phyloP scores from a whole-genome alignment of 306 rosid species.

The Quercus aquifolioides region DNA sequence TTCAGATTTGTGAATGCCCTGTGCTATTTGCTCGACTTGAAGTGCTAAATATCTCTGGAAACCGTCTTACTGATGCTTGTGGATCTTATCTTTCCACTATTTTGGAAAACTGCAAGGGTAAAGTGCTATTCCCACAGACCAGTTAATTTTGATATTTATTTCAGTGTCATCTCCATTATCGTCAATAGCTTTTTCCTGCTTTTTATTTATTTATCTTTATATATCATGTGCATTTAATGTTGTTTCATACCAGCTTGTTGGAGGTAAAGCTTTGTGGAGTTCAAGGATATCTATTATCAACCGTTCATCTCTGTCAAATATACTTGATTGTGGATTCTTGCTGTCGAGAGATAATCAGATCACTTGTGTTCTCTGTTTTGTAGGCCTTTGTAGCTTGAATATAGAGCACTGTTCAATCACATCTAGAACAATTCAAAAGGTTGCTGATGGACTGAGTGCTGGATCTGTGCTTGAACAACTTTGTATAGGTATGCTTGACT shows the following conservation, averaged over 20 bases:
- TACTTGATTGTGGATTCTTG: conserved; percentile 17
- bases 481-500: conserved; percentile 56
- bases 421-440: conserved; percentile 72
- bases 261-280: neutral
- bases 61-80: conserved; percentile 89
- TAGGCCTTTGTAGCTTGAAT: conserved; percentile 79
- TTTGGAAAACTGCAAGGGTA: conserved; percentile 75
- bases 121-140: conserved; percentile 23
- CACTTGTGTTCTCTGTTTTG: conserved; percentile 20
- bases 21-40: conserved; percentile 68
- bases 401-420: conserved; percentile 78
- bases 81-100: conserved; percentile 83
- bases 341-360: neutral
- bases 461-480: conserved; percentile 66
- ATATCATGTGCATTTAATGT: conserved; percentile 12
- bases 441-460: conserved; percentile 65
- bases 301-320: conserved; percentile 6
- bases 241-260: conserved; percentile 3
- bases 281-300: neutral
- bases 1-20: conserved; percentile 87
- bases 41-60: conserved; percentile 88
- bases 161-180: conserved; percentile 11
- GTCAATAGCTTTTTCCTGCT: conserved; percentile 6
- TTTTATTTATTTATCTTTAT: neutral
- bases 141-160: conserved; percentile 13